These are phyloP conservation scores for Starmerella davenportii DNA, from an alignment of 805 yeast genomes.

Conservation along the genomic window DNA sequence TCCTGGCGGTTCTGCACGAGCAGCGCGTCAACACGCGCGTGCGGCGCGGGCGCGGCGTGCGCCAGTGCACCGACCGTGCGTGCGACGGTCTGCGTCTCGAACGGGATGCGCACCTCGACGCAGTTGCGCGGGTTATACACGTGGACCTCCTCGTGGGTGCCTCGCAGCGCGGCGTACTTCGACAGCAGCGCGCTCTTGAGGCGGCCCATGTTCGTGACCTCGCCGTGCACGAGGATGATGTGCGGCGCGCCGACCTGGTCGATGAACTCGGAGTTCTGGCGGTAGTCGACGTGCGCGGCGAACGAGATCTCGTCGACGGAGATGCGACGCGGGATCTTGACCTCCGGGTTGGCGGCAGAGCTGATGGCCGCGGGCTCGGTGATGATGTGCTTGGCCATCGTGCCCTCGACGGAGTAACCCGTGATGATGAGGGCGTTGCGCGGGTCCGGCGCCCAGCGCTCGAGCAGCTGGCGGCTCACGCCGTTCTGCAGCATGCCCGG, in stretches of 20 bases:
- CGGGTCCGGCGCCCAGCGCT: conserved; percentile 95
- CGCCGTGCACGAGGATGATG: conserved; percentile 91
- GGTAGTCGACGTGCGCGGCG: conserved; percentile 98
- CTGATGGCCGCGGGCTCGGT: conserved; percentile 86
- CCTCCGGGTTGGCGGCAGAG: conserved; percentile 61
- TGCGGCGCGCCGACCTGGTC: conserved; percentile 71
- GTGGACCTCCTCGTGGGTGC: conserved; percentile 75
- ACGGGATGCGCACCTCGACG: conserved; percentile 54
- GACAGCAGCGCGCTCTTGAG: conserved; percentile 80
- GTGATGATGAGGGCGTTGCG: conserved; percentile 75
- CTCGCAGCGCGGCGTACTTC: conserved; percentile 62
- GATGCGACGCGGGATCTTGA: conserved; percentile 69
- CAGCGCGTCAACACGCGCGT: conserved; percentile 52
- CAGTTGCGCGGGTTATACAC: conserved; percentile 88
- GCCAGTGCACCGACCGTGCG: conserved; percentile 49
- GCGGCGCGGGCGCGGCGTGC: conserved; percentile 20
- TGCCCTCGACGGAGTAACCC: conserved; percentile 97
- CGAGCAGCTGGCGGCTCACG: conserved; percentile 73
- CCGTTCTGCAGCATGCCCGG: conserved; percentile 99
- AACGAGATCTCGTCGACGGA: conserved; percentile 85
- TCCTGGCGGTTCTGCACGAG: conserved; percentile 58
- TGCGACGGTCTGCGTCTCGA: conserved; percentile 71
- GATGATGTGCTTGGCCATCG: conserved; percentile 80
- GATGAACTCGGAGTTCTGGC: conserved; percentile 79
- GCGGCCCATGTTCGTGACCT: conserved; percentile 96